Evolutionary conservation across 306 rosid species (phyloP).

Genomic region (Prinsepia uniflora): DNA sequence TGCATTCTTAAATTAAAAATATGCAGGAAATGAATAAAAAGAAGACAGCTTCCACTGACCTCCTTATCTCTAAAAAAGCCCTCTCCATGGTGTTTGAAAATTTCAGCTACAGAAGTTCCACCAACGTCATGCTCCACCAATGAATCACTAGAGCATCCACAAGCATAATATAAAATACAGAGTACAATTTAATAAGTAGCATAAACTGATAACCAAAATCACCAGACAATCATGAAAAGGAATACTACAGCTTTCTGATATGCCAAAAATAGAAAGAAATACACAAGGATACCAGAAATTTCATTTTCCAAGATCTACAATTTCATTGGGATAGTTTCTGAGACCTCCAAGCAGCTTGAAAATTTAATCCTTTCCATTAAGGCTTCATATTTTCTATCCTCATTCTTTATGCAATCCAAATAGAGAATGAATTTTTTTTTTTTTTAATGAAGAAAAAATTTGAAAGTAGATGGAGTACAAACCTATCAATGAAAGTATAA

Average conservation of each 20-base stretch:
- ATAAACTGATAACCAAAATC: constrained; percentile 13
- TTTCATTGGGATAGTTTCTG: neutral
- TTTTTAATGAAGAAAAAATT: neutral
- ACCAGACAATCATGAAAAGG: constrained; percentile 7
- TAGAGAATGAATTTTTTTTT: neutral
- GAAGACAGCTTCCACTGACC: constrained; percentile 48
- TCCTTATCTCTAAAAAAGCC: constrained; percentile 77
- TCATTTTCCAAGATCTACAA: constrained; percentile 16
- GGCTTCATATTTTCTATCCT: constrained; percentile 13
- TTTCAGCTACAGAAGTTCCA: constrained; percentile 76
- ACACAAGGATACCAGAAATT: constrained; percentile 7
- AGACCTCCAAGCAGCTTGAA: constrained; percentile 13
- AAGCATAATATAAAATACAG: constrained; percentile 21
- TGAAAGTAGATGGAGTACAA: constrained; percentile 30
- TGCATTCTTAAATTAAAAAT: neutral
- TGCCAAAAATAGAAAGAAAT: too few relatives aligned
- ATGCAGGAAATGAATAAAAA: constrained; percentile 3
- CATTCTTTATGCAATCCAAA: constrained; percentile 1
- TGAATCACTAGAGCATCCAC: constrained; percentile 58
- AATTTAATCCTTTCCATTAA: constrained; percentile 14
- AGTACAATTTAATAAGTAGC: constrained; percentile 23
- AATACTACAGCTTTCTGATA: constrained; percentile 3
- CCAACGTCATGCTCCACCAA: constrained; percentile 68
- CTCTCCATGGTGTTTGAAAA: constrained; percentile 82
- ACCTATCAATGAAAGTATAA: constrained; percentile 86